Conservation (phyloP, 1,284 basidiomycete species). For the Mycena citricolor region DNA sequence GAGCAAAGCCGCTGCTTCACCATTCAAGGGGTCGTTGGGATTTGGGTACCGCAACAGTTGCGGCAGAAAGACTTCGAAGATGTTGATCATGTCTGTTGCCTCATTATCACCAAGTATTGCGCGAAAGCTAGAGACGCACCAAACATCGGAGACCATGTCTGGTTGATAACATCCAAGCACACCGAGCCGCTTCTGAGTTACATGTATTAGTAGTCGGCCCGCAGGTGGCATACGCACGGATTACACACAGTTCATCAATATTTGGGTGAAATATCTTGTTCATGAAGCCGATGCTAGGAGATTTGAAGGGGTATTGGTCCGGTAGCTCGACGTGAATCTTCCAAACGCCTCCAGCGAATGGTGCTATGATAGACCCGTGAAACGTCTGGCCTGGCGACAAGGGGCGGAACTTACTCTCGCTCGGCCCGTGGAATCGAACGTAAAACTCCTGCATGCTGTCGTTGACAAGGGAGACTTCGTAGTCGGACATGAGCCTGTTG, state of each 20-base stretch:
- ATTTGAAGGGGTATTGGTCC: constrained; percentile 98
- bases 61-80: constrained; percentile 97
- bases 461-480: constrained; percentile 95
- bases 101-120: constrained; percentile 6
- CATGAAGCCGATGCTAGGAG: constrained; percentile 98
- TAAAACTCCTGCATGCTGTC: constrained; percentile 99
- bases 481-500: constrained; percentile 90
- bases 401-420: constrained; percentile 75
- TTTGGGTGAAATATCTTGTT: constrained; percentile 99
- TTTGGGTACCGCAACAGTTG: constrained; percentile 97
- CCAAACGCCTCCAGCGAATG: constrained; percentile 95
- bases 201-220: constrained; percentile 17
- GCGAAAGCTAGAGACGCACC: constrained; percentile 48
- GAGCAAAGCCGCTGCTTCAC: constrained; percentile 93
- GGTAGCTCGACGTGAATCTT: constrained; percentile 99
- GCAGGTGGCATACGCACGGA: constrained; percentile 1
- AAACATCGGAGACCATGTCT: constrained; percentile 99
- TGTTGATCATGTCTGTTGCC: constrained; percentile 92
- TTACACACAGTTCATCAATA: constrained; percentile 88
- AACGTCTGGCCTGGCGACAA: constrained; percentile 5
- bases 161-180: constrained; percentile 95
- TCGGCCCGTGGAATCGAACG: constrained; percentile 91
- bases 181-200: constrained; percentile 83
- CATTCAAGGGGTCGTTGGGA: constrained; percentile 96
- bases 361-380: constrained; percentile 48